A percentile compares a stretch with the other conserved stretches of the same genome.
Evolutionary conservation across 192 early-diverging fungal genomes (phyloP).

Genomic region (Umbelopsis sp.): DNA sequence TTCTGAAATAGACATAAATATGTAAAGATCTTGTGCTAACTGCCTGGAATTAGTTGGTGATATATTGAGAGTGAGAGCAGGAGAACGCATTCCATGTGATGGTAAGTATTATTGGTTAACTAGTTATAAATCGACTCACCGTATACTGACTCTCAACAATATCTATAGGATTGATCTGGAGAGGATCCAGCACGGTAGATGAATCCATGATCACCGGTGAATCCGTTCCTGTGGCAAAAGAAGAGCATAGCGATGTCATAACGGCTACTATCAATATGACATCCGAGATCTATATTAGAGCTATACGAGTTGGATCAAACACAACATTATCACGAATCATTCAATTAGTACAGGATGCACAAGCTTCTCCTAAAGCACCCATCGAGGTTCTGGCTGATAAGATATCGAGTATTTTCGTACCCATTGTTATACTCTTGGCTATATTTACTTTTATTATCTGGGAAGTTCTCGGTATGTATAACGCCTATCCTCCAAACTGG

Average conservation of each 20-base stretch:
- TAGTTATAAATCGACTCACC: neutral
- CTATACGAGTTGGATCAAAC: conserved; percentile 61
- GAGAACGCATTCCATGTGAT: conserved; percentile 75
- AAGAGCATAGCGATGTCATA: conserved; percentile 50
- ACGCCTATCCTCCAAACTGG: conserved; percentile 43
- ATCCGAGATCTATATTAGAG: conserved; percentile 63
- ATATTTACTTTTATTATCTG: conserved; percentile 61
- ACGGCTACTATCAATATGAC: conserved; percentile 70
- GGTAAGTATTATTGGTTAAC: conserved; percentile 43
- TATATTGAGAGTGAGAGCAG: conserved; percentile 70
- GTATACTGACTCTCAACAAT: neutral
- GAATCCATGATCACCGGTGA: conserved; percentile 88
- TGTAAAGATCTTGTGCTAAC: neutral
- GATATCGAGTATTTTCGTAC: conserved; percentile 66
- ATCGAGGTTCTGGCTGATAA: conserved; percentile 68
- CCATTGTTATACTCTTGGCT: conserved; percentile 60
- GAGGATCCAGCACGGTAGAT: conserved; percentile 67
- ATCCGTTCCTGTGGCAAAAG: conserved; percentile 66
- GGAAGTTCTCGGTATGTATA: conserved; percentile 42
- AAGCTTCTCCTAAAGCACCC: conserved; percentile 62
- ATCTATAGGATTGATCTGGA: conserved; percentile 37
- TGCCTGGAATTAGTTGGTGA: conserved; percentile 61
- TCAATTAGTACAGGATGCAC: conserved; percentile 67
- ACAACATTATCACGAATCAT: conserved; percentile 68
- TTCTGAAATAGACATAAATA: neutral